A percentile compares a stretch with the other conserved stretches of the same genome.
phyloP scores from a whole-genome alignment of 2,329 filamentous ascomycete species.

The Xylariomycetidae sp. region DNA sequence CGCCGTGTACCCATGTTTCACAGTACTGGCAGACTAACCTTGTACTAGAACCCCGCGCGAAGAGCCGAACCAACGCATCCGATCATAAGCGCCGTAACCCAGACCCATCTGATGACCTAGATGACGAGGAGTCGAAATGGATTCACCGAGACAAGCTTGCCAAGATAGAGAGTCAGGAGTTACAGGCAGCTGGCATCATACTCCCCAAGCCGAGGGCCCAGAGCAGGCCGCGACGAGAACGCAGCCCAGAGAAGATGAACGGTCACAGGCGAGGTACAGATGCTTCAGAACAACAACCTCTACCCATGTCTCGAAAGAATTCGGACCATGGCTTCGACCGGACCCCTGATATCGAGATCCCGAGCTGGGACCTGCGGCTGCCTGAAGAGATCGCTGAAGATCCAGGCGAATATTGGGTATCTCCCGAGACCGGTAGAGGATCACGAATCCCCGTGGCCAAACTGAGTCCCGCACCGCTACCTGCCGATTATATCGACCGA shows the following conservation, averaged over 20 bases:
- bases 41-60: conserved; percentile 16
- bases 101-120: conserved; percentile 22
- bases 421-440: conserved; percentile 51
- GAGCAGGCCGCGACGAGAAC: conserved; percentile 43
- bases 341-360: conserved; percentile 35
- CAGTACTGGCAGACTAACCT: conserved; percentile 13
- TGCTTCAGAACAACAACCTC: conserved; percentile 24
- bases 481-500: conserved; percentile 67
- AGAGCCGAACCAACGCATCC: conserved; percentile 13
- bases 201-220: conserved; percentile 50
- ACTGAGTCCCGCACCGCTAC: conserved; percentile 71
- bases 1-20: neutral
- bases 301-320: conserved; percentile 40
- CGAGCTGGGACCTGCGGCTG: conserved; percentile 67
- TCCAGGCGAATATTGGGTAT: conserved; percentile 48
- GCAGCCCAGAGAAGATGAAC: conserved; percentile 32
- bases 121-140: conserved; percentile 66
- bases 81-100: conserved; percentile 26
- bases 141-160: conserved; percentile 83
- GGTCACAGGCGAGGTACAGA: conserved; percentile 28
- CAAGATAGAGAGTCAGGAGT: conserved; percentile 73
- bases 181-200: conserved; percentile 72
- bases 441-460: conserved; percentile 88
- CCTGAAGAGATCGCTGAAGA: conserved; percentile 72
- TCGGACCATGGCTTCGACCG: conserved; percentile 35